Base-by-base conservation (phyloP, 2,329 filamentous ascomycete species). In the Penicillium janthinellum region DNA sequence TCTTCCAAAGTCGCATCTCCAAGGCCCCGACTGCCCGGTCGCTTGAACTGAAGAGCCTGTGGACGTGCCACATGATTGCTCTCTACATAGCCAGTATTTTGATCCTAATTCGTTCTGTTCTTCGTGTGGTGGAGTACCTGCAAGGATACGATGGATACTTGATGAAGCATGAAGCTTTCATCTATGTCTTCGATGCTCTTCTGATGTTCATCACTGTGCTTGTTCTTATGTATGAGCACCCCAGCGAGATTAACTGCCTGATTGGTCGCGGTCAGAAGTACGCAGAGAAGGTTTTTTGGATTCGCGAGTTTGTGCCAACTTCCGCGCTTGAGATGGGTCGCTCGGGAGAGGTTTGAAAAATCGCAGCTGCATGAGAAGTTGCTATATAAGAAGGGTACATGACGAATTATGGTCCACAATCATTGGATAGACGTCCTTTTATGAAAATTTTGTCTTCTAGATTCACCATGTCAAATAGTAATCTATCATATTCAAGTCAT, bases 31-130 rank as follows among this genome's bases (percentile, higher is more conserved):
- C 73, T 35, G 50, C 60, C 37, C 59, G 58, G 0, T 69, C 72
- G 3, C 25, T 50, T 0, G 61, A 64, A 4, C 38, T 75, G 28
- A 50, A 52, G 4, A 20, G 20, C 0, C 44, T 70, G 17, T 81
- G 79, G 79, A 71, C 68, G 31, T 64, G 57, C 10, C 69, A 79
- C 31, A 70, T 81, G 54, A 68, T 71, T 45, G 73, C 69, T 1
- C 64, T 71, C 0, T 70, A 67, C 35, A 49, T 64, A n/a, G 58
- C 66, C 6, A 68, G 69, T 44, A 48, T 64, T 3, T 51, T 75
- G 8, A 72, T 75, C 37, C 55, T 74, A 37, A 39, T 73, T 3
- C 67, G 73, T n/a, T 71, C 70, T 0, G 57, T 75, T 7, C 61
- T 73, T 51, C 66, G 73, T 22, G 67, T 73, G 5, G 68, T 71